These are phyloP conservation scores for Cocos nucifera DNA, from an alignment of 176 grass and related monocot genomes.

Conservation along the genomic window DNA sequence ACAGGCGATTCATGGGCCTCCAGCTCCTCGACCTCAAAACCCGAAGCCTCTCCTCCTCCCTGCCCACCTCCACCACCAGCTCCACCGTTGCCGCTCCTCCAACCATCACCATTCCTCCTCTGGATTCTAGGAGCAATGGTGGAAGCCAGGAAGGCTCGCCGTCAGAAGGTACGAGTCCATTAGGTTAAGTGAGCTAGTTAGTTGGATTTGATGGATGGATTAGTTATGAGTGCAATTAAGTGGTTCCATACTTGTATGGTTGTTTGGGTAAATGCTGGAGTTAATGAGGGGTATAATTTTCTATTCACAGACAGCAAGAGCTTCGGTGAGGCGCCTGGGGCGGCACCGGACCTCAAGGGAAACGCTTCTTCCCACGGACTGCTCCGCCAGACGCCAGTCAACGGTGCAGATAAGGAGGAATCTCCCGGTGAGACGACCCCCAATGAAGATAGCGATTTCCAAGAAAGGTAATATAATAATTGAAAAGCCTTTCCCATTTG, in stretches of 20 bases:
- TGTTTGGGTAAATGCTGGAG: too few relatives aligned
- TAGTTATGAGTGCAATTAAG: too few relatives aligned
- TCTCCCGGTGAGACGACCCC: constrained; percentile 45
- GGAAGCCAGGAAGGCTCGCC: constrained; percentile 17
- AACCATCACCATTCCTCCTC: constrained; percentile 2
- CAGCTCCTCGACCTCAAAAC: constrained; percentile 58
- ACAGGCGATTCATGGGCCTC: constrained; percentile 51
- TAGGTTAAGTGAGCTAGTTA: too few relatives aligned
- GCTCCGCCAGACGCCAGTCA: constrained; percentile 26
- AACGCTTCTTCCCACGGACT: constrained; percentile 2
- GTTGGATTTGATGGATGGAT: too few relatives aligned
- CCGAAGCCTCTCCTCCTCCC: constrained; percentile 17
- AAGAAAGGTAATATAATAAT: constrained; percentile 51
- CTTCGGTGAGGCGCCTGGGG: too few relatives aligned
- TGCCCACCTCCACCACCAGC: not conserved
- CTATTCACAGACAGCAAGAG: too few relatives aligned
- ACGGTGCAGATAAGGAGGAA: constrained; percentile 57
- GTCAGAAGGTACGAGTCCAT: constrained; percentile 12
- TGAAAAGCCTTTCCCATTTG: constrained; percentile 4
- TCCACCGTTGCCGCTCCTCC: constrained; percentile 14
- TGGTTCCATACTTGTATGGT: too few relatives aligned
- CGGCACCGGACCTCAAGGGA: too few relatives aligned
- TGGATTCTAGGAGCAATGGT: constrained; percentile 19
- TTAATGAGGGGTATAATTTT: too few relatives aligned
- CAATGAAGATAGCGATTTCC: constrained; percentile 52